A percentile compares a stretch with the other conserved stretches of the same genome.
These are phyloP conservation scores for Tympanopsis confertula DNA, from an alignment of 2,329 filamentous ascomycete species.

Conservation along the genomic window DNA sequence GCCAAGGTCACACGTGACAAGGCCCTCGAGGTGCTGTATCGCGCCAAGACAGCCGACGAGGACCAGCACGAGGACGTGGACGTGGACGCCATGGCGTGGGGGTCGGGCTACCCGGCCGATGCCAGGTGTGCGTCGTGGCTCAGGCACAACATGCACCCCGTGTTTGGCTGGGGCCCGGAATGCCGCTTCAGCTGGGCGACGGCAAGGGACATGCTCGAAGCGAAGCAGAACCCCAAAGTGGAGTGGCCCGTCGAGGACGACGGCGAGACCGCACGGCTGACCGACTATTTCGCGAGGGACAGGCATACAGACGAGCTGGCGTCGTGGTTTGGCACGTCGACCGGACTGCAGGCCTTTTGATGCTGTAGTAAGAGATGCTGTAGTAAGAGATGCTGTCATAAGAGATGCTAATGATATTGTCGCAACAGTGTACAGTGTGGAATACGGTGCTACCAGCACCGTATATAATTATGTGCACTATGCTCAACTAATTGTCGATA, in stretches of 20 bases:
- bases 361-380: conserved; percentile 1
- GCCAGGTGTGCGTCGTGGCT: conserved; percentile 71
- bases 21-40: conserved; percentile 69
- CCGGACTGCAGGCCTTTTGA: conserved; percentile 61
- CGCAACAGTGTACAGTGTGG: too few species aligned
- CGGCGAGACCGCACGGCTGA: conserved; percentile 56
- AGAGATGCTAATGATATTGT: neutral
- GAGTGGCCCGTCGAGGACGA: conserved; percentile 76
- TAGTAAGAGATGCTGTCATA: conserved; percentile 4
- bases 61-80: conserved; percentile 16
- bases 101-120: conserved; percentile 88
- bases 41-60: conserved; percentile 5
- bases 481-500: too few species aligned
- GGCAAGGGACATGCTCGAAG: conserved; percentile 81
- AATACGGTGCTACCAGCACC: too few species aligned
- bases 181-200: conserved; percentile 95
- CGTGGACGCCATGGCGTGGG: conserved; percentile 52
- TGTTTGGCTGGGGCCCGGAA: conserved; percentile 92
- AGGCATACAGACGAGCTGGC: conserved; percentile 54
- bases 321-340: conserved; percentile 71
- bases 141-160: conserved; percentile 73
- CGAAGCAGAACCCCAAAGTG: conserved; percentile 57
- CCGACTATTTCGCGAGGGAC: conserved; percentile 57
- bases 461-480: too few species aligned
- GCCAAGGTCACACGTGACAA: conserved; percentile 93